Evolutionary conservation across 257 asterid species (phyloP).

Genomic region (Nicotiana paniculata): DNA sequence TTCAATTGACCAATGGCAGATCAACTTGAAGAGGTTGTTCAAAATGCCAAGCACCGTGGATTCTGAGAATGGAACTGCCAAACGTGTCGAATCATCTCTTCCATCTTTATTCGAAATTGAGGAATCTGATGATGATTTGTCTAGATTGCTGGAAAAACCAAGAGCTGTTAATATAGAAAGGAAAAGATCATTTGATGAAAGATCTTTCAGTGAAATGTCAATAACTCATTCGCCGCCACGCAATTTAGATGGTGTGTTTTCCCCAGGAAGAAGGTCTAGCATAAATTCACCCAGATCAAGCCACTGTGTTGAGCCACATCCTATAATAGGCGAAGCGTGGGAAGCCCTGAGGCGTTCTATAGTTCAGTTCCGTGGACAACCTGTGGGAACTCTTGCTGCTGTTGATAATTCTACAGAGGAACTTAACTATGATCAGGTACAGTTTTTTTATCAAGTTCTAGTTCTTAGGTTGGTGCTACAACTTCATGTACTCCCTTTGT

Average conservation of each 20-base stretch:
- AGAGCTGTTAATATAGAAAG: slow-evolving; percentile 55
- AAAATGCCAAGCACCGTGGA: slow-evolving; percentile 45
- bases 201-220: slow-evolving; percentile 71
- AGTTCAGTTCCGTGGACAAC: slow-evolving; percentile 6
- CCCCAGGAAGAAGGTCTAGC: slow-evolving; percentile 23
- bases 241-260: slow-evolving; percentile 34
- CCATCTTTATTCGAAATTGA: slow-evolving; percentile 61
- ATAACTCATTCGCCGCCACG: slow-evolving; percentile 46
- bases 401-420: neutral
- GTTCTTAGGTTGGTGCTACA: no score
- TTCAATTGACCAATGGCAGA: no score
- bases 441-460: no score
- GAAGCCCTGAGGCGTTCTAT: slow-evolving; percentile 6
- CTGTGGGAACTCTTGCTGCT: slow-evolving; percentile 11
- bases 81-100: slow-evolving; percentile 30
- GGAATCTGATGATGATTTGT: slow-evolving; percentile 39
- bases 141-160: slow-evolving; percentile 43
- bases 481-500: no score
- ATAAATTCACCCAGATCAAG: neutral
- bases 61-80: slow-evolving; percentile 34
- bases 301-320: neutral
- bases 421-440: slow-evolving; percentile 11
- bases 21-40: neutral
- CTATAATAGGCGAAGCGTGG: slow-evolving; percentile 2
- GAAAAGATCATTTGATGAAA: slow-evolving; percentile 80